Evolutionary conservation across 2,329 filamentous ascomycete species (phyloP).

Genomic region (Neofusicoccum parvum): DNA sequence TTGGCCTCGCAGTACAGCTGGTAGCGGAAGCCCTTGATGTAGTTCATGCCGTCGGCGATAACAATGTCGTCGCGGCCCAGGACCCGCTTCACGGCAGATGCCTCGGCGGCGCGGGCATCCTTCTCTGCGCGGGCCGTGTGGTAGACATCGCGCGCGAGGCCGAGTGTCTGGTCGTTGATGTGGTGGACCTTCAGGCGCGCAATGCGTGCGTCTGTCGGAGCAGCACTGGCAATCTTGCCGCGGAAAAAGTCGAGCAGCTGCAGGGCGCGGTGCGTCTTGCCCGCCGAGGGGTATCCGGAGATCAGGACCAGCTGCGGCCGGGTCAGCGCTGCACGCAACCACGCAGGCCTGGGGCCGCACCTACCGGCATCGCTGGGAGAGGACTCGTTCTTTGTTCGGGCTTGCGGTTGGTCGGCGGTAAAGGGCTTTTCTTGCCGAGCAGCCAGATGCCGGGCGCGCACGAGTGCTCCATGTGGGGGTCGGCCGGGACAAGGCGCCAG

Average conservation of each 20-base stretch:
- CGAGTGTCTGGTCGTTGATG: slow-evolving; percentile 72
- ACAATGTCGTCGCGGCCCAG: slow-evolving; percentile 74
- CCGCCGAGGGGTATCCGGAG: slow-evolving; percentile 65
- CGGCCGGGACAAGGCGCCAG: background rate
- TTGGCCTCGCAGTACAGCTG: slow-evolving; percentile 86
- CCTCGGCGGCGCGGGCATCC: slow-evolving; percentile 74
- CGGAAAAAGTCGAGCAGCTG: slow-evolving; percentile 69
- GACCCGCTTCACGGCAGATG: slow-evolving; percentile 76
- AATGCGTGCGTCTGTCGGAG: slow-evolving; percentile 49
- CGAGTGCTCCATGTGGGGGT: slow-evolving; percentile 3
- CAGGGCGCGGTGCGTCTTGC: slow-evolving; percentile 62
- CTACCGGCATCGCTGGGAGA: slow-evolving; percentile 23
- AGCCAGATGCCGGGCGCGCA: background rate
- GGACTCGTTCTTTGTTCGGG: background rate
- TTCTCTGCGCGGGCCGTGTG: slow-evolving; percentile 79
- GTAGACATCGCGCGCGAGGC: slow-evolving; percentile 71
- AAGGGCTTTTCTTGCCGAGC: slow-evolving; percentile 10
- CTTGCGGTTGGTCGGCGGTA: slow-evolving; percentile 3
- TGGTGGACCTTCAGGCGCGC: slow-evolving; percentile 67
- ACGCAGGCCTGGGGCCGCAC: slow-evolving; percentile 5
- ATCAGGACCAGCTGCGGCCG: slow-evolving; percentile 58
- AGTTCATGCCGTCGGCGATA: slow-evolving; percentile 78
- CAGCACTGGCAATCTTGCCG: slow-evolving; percentile 55
- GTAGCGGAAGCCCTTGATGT: slow-evolving; percentile 89
- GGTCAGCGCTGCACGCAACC: background rate